Percentiles rank a stretch among this genome's conserved stretches.
These are phyloP conservation scores for Cryphonectria japonica DNA, from an alignment of 2,329 filamentous ascomycete species.

Conservation along the genomic window DNA sequence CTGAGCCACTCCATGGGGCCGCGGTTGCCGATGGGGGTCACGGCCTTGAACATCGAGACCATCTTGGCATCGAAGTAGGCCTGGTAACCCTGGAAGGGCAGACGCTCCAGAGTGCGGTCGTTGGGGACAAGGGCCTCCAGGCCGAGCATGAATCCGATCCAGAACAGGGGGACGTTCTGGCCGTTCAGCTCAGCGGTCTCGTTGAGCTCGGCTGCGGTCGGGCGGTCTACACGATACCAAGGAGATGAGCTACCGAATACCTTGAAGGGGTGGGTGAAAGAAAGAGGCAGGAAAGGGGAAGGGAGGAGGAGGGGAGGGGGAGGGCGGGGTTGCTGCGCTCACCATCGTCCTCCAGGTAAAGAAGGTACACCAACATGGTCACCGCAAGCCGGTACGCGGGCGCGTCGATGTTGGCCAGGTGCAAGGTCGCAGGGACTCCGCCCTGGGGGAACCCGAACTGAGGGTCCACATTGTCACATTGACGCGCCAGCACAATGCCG, in stretches of 20 bases:
- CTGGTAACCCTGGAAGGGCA: neutral
- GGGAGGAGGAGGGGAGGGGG: neutral
- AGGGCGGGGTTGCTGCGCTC: neutral
- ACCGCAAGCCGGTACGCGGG: neutral
- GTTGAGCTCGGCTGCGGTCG: no score
- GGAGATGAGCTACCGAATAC: neutral
- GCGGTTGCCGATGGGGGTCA: neutral
- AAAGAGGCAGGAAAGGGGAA: neutral
- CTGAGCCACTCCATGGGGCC: neutral
- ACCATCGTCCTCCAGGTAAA: neutral
- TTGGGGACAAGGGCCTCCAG: neutral
- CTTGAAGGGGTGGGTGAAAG: neutral
- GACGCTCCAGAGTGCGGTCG: neutral
- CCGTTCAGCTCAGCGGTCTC: no score
- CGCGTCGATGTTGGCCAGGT: neutral
- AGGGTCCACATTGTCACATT: neutral
- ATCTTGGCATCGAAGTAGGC: neutral
- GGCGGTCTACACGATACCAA: neutral
- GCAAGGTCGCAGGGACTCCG: neutral
- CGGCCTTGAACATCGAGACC: neutral
- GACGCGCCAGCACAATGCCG: neutral
- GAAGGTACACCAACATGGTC: no score
- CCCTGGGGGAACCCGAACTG: neutral
- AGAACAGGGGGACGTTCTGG: neutral
- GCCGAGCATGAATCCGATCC: neutral